Base-by-base conservation (phyloP, 495 filamentous ascomycete genomes). In the Cryomyces minteri region DNA sequence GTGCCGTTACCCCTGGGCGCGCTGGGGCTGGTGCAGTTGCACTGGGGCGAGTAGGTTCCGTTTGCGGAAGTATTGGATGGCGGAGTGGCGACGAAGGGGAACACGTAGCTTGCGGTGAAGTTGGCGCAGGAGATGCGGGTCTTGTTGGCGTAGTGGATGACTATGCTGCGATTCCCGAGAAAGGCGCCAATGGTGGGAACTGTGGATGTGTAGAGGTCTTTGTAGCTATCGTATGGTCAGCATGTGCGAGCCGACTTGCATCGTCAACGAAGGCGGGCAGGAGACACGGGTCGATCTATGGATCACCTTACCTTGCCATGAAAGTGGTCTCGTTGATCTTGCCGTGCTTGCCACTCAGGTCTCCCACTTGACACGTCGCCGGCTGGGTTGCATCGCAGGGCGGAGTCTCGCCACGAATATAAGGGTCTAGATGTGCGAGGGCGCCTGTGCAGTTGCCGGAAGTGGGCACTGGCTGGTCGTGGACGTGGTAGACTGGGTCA, bases 321-420 rank as follows among this genome's bases (percentile, higher is more conserved):
- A 56, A 64, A 28, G 49, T 39, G 31, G 66, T 66, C 28, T 50
- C 61, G 33, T 60, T 68, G 56, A 88, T 76, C 39, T 67, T 68
- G 44, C 80, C 82, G 54, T 86, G 71, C 68, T 93, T 94, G 54
- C 87, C 87, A 51, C 73, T 70, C 43, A 93, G 62, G 62, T 94
- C 87, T 48, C 87, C 87, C 29, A 83, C 75, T 60, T 92, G 76
- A 67, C 87, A 94, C 0, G 76, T 80, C 49, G 73, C 54, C 6
- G 82, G 80, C 30, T 64, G 54, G 7, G 56, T 58, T 6, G 63
- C 38, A 62, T 88, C 67, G 62, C 87, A 94, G 6, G 70, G 50
- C 36, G 77, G 67, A 11, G 57, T 57, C 58, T 87, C 75, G 45
- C 76, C 76, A 47, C 81, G 76, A 40, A 67, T 60, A 57, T 72